Base-by-base conservation (phyloP, 345 rosid genomes). In the Populus nigra region DNA sequence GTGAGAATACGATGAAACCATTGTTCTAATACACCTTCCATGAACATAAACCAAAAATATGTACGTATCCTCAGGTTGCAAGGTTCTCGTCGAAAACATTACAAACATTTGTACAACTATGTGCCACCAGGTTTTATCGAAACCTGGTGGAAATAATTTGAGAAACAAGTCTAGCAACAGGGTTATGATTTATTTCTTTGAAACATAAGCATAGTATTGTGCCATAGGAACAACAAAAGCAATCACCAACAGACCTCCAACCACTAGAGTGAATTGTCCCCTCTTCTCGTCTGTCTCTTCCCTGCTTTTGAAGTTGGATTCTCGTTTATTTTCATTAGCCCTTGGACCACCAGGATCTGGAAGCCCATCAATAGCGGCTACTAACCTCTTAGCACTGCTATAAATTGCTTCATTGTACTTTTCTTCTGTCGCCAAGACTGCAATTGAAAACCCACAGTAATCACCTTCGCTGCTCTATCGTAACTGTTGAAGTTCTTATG, bases 191-290 rank as follows among this genome's bases (percentile, higher is more conserved):
- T 87, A 93, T 84, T 91, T 95, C 84, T 72, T 91, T 73, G 99
- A 95, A 69, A 95, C 89, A 84, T 95, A 95, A 67, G 98, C 98
- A 83, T 85, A 93, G 83, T 95, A 95, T 72, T 95, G 98, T 39
- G 97, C 98, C 99, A 95, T 95, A 13, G 98, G 99, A 87, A 93
- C 97, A 50, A 93, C 92, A 61, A 93, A 95, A 69, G 99, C 96
- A 83, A 95, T 88, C 76, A 91, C 99, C 85, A 95, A 86, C 57
- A 93, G 81, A 67, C 98, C 97, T 68, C 99, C 98, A 81, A 95
- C 97, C 31, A 95, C 99, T 57, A 95, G 92, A 86, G 88, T 89
- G 85, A 93, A 96, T 59, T 96, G 99, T 73, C 99, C 99, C 47
- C 98, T 81, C 82, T 96, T 96, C 89, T 96, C 99, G 5, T 91